Base-by-base conservation (phyloP, 768 basidiomycete species). In the Ramaria sp. region DNA sequence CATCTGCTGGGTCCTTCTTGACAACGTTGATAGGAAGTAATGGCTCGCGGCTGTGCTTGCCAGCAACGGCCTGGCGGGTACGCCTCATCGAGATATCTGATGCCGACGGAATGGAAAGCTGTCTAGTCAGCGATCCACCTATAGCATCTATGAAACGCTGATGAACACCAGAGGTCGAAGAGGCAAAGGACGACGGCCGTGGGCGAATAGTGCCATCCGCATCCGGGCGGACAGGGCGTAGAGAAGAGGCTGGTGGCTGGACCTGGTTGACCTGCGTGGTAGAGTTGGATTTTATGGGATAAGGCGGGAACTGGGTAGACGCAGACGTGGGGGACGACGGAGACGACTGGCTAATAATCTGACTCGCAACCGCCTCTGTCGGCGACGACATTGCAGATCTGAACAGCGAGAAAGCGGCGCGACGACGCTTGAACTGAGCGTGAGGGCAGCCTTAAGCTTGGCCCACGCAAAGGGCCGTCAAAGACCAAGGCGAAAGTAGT, bases 231-330 rank as follows among this genome's bases (percentile, higher is more conserved):
- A 82, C 78, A 4, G 87, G 86, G 20, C 75, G 80, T 65, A 90
- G 90, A 72, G 91, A 90, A 7, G 85, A 83, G 4, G 86, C 80
- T 10, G 87, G 82, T 15, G 90, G 87, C 55, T 83, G 81, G 19
- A 90, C 31, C 31, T 34, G 34, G 30, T 7, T 34, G 12, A 42
- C 27, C 5, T 47, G 46, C 33, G 46, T 57, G 12, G 20, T 13
- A 3, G 55, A 37, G 41, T 17, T 30, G 9, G 53, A 45, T n/a
- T 42, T 34, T 37, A 15, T 2, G 6, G 19, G 41, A 48, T 46
- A 49, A 7, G 37, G 19, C n/a, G 31, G 55, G 31, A 30, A 27
- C 17, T 48, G 37, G 7, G 39, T 10, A 20, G 42, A 45, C 27
- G 55, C 46, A 11, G 37, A 13, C 5, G 45, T 57, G 33, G 55